Evolutionary conservation across 257 asterid genomes (phyloP).

Genomic region (Solanum tarijense): DNA sequence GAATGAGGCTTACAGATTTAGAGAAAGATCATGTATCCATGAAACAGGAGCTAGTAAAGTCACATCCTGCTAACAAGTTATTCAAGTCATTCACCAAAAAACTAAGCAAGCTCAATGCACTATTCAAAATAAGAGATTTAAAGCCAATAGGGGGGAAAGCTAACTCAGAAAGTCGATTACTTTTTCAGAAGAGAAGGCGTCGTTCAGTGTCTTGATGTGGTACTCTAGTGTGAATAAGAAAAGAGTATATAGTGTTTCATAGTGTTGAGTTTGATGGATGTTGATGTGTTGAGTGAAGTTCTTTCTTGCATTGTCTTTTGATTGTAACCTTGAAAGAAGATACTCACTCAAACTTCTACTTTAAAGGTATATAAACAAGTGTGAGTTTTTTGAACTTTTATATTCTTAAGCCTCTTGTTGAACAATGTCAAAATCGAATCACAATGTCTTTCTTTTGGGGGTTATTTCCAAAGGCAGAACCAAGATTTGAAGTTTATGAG

Average conservation of each 20-base stretch:
- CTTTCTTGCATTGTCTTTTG: not conserved
- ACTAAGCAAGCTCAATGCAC: conserved; percentile 47
- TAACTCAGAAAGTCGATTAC: conserved; percentile 42
- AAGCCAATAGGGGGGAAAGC: conserved; percentile 37
- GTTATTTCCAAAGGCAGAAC: not conserved
- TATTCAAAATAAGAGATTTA: conserved; percentile 54
- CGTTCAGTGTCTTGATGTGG: conserved; percentile 60
- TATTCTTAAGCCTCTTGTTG: not conserved
- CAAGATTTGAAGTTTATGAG: not conserved
- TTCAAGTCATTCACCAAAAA: conserved; percentile 70
- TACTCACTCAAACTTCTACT: not conserved
- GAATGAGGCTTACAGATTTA: conserved; percentile 91
- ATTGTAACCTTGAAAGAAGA: not conserved
- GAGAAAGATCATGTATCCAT: conserved; percentile 91
- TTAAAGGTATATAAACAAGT: not conserved
- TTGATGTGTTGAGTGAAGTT: conserved; percentile 1
- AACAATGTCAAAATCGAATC: not conserved
- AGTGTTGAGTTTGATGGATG: not conserved
- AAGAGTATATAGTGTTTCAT: not conserved
- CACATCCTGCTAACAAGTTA: conserved; percentile 62
- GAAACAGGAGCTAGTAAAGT: conserved; percentile 75
- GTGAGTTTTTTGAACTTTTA: not conserved
- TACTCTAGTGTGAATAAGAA: conserved; percentile 2
- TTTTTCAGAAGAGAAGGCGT: conserved; percentile 72
- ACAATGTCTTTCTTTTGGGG: not conserved